Evolutionary conservation across 208 protist species (phyloP), one percentile per base, ranked within the genome.

Genomic region (Leishmania turanica): DNA sequence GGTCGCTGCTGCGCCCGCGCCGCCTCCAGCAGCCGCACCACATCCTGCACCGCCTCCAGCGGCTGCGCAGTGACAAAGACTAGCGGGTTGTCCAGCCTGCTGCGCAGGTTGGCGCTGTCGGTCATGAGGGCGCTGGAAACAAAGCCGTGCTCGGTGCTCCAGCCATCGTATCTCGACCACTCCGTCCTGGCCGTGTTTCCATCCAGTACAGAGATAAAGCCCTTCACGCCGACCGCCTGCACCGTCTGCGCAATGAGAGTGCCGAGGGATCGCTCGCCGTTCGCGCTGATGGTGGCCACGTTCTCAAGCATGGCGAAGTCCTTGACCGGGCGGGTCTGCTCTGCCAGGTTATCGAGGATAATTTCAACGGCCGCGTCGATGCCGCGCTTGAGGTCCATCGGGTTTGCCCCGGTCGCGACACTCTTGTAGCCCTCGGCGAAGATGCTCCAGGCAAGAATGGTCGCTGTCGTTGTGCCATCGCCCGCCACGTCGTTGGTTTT

Each of bases 251-350:
- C 98, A 79, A 99, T 99, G 51, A 99, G 87, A 53, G 96, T 82
- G 74, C 99, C 99, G 64, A 99, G 98, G 24, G 91, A 91, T 13
- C 85, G 91, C 84, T 99, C 99, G 56, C 99, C 99, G 92, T 99
- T 99, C 37, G 99, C 99, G 74, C 99, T 99, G 84, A 99, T 99
- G 21, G 99, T 99, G 27, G 99, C 99, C 47, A 99, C 99, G 86
- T 99, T 98, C 73, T 94, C 90, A 34, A 97, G 89, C 90, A 89
- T 96, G 45, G 82, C 85, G 68, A 90, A 87, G 81, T 99, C 99
- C 85, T 98, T 98, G 65, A 99, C 98, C 40, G 91, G 88, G 60
- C 99, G 97, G 72, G 99, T 98, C 74, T 99, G 88, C 76, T 89
- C 84, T 79, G 96, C 93, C 40, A 99, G 90, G 83, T 97, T 89